These are phyloP conservation scores for Acanthamoeba triangularis DNA, from an alignment of 208 protist genomes.

Conservation along the genomic window DNA sequence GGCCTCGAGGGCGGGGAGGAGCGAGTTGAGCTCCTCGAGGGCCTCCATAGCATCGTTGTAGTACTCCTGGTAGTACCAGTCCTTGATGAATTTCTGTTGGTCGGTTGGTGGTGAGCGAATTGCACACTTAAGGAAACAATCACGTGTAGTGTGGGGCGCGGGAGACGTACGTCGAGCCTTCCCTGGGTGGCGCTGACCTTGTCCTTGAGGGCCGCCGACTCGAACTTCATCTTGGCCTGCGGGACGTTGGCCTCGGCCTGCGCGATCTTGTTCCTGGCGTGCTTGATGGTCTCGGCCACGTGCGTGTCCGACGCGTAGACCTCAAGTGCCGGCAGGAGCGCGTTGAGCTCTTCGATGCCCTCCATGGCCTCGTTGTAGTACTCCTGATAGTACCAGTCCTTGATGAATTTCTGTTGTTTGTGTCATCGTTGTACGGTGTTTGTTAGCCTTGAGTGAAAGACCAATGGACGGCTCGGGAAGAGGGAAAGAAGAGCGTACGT, in stretches of 20 bases:
- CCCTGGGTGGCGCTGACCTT: neutral
- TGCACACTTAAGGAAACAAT: neutral
- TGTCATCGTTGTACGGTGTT: neutral
- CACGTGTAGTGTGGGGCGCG: neutral
- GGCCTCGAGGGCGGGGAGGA: constrained; percentile 43
- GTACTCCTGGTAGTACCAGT: constrained; percentile 37
- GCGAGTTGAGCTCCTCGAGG: constrained; percentile 1
- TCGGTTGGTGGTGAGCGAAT: neutral
- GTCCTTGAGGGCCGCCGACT: neutral
- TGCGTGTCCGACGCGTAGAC: neutral
- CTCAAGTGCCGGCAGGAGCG: constrained; percentile 63
- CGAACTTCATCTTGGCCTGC: constrained; percentile 57
- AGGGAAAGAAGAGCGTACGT: neutral
- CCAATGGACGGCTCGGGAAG: neutral
- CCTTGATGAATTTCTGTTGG: constrained; percentile 28
- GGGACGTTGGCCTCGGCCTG: constrained; percentile 27
- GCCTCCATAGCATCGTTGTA: constrained; percentile 46
- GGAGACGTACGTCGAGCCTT: constrained; percentile 25
- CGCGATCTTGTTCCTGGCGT: constrained; percentile 27
- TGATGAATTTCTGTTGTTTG: constrained; percentile 49
- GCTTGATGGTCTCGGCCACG: neutral
- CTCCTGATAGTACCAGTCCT: constrained; percentile 40
- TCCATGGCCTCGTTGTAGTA: constrained; percentile 56
- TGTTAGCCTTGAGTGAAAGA: neutral
- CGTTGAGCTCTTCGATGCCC: constrained; percentile 32